A percentile compares a stretch with the other conserved stretches of the same genome.
Conservation (phyloP, 768 basidiomycete genomes). For the Lepiota brunneoincarnata region DNA sequence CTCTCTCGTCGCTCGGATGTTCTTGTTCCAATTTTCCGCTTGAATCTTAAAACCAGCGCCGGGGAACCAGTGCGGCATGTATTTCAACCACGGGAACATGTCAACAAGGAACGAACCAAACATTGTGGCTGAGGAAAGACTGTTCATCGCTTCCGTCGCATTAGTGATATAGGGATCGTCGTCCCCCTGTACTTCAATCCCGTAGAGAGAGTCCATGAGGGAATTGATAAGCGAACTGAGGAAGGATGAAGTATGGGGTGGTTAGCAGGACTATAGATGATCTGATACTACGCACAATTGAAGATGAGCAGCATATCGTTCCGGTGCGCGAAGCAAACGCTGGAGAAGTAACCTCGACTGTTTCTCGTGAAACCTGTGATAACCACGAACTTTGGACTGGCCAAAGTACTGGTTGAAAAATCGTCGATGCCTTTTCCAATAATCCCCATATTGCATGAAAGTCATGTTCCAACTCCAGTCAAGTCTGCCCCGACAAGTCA, state of each 20-base stretch:
- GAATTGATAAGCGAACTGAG: no score
- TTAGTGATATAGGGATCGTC: conserved; percentile 30
- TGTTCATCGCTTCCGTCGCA: conserved; percentile 20
- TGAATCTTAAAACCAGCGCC: conserved; percentile 43
- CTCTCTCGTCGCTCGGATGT: conserved; percentile 30
- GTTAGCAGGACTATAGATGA: not conserved
- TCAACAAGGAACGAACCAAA: conserved; percentile 30
- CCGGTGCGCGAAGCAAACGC: conserved; percentile 8
- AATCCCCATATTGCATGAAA: conserved; percentile 18
- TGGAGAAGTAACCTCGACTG: conserved; percentile 4
- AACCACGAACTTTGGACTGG: conserved; percentile 13
- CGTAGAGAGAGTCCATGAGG: not conserved
- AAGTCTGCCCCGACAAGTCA: no score
- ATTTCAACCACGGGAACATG: conserved; percentile 28
- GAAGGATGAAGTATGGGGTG: not conserved
- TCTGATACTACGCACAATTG: conserved; percentile 10
- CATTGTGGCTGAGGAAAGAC: conserved; percentile 17
- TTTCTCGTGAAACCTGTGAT: conserved; percentile 14
- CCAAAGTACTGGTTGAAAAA: conserved; percentile 21
- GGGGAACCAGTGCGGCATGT: conserved; percentile 45
- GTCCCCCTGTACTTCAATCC: conserved; percentile 17
- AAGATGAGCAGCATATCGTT: conserved; percentile 9
- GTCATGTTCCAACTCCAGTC: not conserved
- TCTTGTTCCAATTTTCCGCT: conserved; percentile 32
- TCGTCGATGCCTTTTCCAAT: conserved; percentile 20